Evolutionary conservation across 768 basidiomycete species (phyloP).

Genomic region (Plicaturopsis crispa): DNA sequence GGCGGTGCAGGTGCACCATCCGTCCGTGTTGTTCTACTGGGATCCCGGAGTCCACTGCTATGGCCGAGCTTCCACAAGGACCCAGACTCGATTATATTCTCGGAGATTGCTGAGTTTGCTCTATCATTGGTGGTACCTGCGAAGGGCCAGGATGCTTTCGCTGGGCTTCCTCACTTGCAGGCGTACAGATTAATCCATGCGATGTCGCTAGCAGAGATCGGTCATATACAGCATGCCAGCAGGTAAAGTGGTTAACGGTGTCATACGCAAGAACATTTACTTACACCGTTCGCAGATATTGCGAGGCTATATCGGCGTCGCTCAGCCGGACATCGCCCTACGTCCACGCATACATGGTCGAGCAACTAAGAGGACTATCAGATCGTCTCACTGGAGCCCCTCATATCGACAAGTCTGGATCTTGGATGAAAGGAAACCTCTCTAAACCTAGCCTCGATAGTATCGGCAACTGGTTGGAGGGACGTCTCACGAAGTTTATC

Average conservation of each 20-base stretch:
- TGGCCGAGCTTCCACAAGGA: slow-evolving; percentile 52
- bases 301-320: slow-evolving; percentile 76
- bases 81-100: slow-evolving; percentile 71
- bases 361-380: slow-evolving; percentile 70
- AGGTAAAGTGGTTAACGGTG: slow-evolving; percentile 41
- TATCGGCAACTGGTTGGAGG: slow-evolving; percentile 88
- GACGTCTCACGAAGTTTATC: slow-evolving; percentile 88
- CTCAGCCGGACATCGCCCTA: slow-evolving; percentile 59
- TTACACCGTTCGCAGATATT: slow-evolving; percentile 59
- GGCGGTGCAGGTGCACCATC: slow-evolving; percentile 63
- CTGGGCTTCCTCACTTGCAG: slow-evolving; percentile 80
- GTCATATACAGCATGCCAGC: slow-evolving; percentile 68
- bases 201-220: slow-evolving; percentile 67
- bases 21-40: slow-evolving; percentile 65
- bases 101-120: slow-evolving; percentile 91
- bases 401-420: slow-evolving; percentile 66
- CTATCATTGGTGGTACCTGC: slow-evolving; percentile 59
- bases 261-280: not conserved
- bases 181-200: slow-evolving; percentile 83
- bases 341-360: slow-evolving; percentile 56
- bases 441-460: slow-evolving; percentile 88
- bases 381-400: slow-evolving; percentile 73
- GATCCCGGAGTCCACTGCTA: slow-evolving; percentile 51
- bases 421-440: slow-evolving; percentile 85
- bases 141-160: slow-evolving; percentile 85